Conservation (phyloP, 768 basidiomycete genomes). For the Collybia mongolica region DNA sequence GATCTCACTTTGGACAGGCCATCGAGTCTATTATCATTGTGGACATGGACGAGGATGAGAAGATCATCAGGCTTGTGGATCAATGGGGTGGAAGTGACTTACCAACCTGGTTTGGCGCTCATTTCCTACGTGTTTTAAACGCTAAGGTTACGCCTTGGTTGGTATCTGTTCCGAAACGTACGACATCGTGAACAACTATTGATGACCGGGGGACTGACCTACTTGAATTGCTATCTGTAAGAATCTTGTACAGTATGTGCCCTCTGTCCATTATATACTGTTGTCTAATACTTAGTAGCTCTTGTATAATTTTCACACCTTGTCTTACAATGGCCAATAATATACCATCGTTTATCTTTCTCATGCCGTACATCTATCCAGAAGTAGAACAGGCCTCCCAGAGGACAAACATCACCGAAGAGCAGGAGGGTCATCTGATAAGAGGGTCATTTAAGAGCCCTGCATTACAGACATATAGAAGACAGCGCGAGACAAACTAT, state of each 20-base stretch:
- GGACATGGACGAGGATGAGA: conserved; percentile 64
- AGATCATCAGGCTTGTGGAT: conserved; percentile 57
- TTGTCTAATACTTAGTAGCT: background rate
- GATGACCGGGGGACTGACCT: background rate
- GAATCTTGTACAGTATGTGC: background rate
- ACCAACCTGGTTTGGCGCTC: conserved; percentile 46
- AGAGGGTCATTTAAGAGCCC: no score
- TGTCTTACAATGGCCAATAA: conserved; percentile 10
- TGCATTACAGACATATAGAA: no score
- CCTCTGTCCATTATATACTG: background rate
- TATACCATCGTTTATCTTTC: no score
- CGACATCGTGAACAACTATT: background rate
- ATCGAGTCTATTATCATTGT: conserved; percentile 61
- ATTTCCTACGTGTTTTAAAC: conserved; percentile 46
- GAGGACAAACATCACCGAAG: no score
- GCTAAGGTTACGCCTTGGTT: conserved; percentile 56
- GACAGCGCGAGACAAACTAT: no score
- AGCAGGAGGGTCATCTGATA: no score
- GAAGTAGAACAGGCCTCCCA: no score
- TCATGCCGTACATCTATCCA: no score
- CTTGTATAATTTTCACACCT: conserved; percentile 35
- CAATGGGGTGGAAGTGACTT: conserved; percentile 58
- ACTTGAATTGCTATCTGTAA: background rate
- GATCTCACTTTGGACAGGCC: conserved; percentile 29
- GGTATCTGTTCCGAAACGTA: conserved; percentile 43